Base-by-base conservation (phyloP, 805 yeast genomes). In the Candida pseudofarinosa region DNA sequence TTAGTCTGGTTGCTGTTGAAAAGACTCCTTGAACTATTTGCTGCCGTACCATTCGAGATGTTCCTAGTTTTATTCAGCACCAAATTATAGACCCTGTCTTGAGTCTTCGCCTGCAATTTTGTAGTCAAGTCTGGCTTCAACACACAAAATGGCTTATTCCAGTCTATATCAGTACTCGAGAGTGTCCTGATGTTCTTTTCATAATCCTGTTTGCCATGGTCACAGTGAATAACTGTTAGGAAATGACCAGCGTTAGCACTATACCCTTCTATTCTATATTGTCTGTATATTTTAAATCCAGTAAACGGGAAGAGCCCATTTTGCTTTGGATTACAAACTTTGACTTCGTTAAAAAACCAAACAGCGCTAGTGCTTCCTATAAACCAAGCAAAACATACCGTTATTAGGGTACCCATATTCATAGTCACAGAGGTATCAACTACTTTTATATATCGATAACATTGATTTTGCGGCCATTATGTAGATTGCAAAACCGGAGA, bases 261-360 rank as follows among this genome's bases (percentile, higher is more conserved):
- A 17, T 63, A 40, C 23, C 64, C 57, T 37, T 70, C 73, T 18
- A 73, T 54, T 17, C 71, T 65, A 44, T 73, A 74, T 16, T 74
- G 71, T 39, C 82, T 65, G 39, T 73, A 73, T 2, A 81, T 60
- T 42, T 75, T 74, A 50, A 80, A 77, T 0, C 88, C 88, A 0
- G 81, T 68, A 49, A 73, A 82, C 0, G 75, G 71, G 10, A 61
- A 40, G 4, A 48, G 6, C n/a, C 43, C 47, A 15, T n/a, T 30
- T 17, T 55, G 54, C n/a, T 45, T 19, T 13, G 69, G 61, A 43
- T 67, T 65, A 52, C 78, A 73, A 2, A 54, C 50, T 41, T 52
- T 63, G 45, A 58, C 64, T 38, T 53, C 61, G 40, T 44, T 51
- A 19, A 52, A 48, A 19, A 55, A 49, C 63, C 62, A 58, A 23